Evolutionary conservation across 805 yeast species (phyloP), one percentile per base, ranked within the genome.

Genomic region (Candida pini): DNA sequence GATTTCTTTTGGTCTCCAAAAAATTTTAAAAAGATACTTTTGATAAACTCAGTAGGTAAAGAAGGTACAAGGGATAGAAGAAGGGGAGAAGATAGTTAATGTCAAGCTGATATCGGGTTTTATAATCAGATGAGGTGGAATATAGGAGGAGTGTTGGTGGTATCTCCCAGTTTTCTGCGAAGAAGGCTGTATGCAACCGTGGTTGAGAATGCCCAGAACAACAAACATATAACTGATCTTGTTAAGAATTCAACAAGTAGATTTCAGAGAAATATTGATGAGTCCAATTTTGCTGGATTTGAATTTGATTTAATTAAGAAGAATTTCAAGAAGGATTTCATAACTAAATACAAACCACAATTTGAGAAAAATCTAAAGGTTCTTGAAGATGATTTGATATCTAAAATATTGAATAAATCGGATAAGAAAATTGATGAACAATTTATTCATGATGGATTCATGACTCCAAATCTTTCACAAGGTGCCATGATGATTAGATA

Each of bases 391-490:
- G 41, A 42, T 15, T 19, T 49, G 16, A 28, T 41, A 2, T 30
- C 28, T 28, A 19, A 19, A 37, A 7, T 14, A 30, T 18, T 28
- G 15, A 29, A 24, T 22, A 7, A 18, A 33, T 16, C 17, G 31
- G 9, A 21, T 35, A n/a, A 32, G 37, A 17, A 36, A 30, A 19
- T 25, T 6, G 25, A 38, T 15, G 42, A 45, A 35, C 21, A 37
- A 10, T 28, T 36, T 17, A 28, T 40, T 15, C 28, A 10, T 24
- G 12, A 30, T 9, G 31, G 34, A 16, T 29, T 41, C 6, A 33
- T 38, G 16, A 20, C 31, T 24, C 57, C 56, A 9, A 40, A 28
- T 8, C 28, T 26, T 3, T 15, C 36, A 7, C 39, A 33, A 8
- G 37, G 38, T 9, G 28, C 39, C 13, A 29, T 30, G 7, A 19